These are phyloP conservation scores for Echinosophora koreensis DNA, from an alignment of 306 rosid genomes.

Conservation along the genomic window DNA sequence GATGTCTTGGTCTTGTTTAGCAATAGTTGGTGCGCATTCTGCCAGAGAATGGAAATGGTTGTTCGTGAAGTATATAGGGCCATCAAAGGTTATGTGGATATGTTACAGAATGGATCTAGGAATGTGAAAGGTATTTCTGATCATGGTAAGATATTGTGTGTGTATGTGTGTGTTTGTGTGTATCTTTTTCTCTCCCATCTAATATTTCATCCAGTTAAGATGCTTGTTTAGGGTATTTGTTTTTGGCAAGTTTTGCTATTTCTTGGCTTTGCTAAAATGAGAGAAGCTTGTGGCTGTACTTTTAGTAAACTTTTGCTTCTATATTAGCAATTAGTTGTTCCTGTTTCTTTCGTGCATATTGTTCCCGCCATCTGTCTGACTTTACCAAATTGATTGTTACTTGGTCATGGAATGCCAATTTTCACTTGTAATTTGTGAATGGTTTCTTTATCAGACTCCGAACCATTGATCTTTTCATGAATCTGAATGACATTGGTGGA, in stretches of 20 bases:
- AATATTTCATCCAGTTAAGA: slow-evolving; percentile 23
- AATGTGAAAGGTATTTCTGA: slow-evolving; percentile 50
- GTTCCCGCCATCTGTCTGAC: slow-evolving; percentile 8
- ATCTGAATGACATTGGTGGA: slow-evolving; percentile 14
- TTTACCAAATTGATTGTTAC: slow-evolving; percentile 27
- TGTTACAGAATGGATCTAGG: slow-evolving; percentile 57
- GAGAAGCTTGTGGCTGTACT: slow-evolving; percentile 11
- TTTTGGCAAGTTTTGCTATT: slow-evolving; percentile 34
- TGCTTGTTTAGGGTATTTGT: slow-evolving; percentile 26
- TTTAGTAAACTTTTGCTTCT: slow-evolving; percentile 31
- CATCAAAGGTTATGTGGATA: slow-evolving; percentile 63
- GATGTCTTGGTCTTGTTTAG: slow-evolving; percentile 93
- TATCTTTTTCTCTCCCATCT: background rate
- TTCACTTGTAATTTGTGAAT: slow-evolving; percentile 14
- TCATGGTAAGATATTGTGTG: slow-evolving; percentile 54
- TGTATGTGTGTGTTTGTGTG: slow-evolving; percentile 4
- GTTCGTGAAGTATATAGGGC: slow-evolving; percentile 83
- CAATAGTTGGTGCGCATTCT: slow-evolving; percentile 94
- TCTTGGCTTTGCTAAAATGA: slow-evolving; percentile 9
- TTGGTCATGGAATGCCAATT: slow-evolving; percentile 16
- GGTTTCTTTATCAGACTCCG: slow-evolving; percentile 14
- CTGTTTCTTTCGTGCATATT: slow-evolving; percentile 6
- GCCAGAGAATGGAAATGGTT: slow-evolving; percentile 90
- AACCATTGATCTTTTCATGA: slow-evolving; percentile 26
- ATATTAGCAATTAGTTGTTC: slow-evolving; percentile 19